Evolutionary conservation across 768 basidiomycete genomes (phyloP).

Genomic region (Gelatoporia subvermispora): DNA sequence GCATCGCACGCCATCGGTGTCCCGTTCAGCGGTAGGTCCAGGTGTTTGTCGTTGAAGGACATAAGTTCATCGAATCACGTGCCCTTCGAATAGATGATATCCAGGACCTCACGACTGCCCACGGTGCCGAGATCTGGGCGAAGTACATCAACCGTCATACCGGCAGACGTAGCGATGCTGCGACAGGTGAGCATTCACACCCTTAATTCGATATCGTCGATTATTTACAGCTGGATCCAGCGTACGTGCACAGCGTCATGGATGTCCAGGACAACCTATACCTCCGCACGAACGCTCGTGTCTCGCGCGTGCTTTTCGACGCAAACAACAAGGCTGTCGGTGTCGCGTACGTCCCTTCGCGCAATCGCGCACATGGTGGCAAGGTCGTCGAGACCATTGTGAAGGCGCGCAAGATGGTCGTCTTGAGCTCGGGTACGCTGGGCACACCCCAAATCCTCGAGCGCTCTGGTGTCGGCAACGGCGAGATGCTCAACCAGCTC

Average conservation of each 20-base stretch:
- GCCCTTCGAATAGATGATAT: conserved; percentile 45
- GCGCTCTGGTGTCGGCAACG: conserved; percentile 63
- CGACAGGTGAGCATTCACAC: conserved; percentile 40
- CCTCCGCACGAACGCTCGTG: conserved; percentile 62
- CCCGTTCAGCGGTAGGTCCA: conserved; percentile 52
- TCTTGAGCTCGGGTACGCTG: conserved; percentile 61
- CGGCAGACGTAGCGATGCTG: conserved; percentile 67
- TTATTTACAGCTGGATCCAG: conserved; percentile 21
- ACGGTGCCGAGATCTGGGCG: conserved; percentile 69
- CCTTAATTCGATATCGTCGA: background rate
- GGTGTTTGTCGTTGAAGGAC: conserved; percentile 11
- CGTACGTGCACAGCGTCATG: conserved; percentile 69
- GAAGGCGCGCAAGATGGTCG: conserved; percentile 61
- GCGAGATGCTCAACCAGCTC: conserved; percentile 48
- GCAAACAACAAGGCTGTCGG: conserved; percentile 63
- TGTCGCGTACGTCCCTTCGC: conserved; percentile 61
- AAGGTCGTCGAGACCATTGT: conserved; percentile 59
- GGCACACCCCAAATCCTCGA: conserved; percentile 71
- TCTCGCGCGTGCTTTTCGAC: conserved; percentile 67
- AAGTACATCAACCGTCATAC: conserved; percentile 75
- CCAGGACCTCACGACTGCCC: conserved; percentile 57
- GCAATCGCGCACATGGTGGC: conserved; percentile 51
- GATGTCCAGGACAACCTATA: conserved; percentile 63
- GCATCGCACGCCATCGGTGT: conserved; percentile 57
- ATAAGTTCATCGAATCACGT: background rate